Evolutionary conservation across 257 asterid species (phyloP).

Genomic region (Parsonsia alboflavescens): DNA sequence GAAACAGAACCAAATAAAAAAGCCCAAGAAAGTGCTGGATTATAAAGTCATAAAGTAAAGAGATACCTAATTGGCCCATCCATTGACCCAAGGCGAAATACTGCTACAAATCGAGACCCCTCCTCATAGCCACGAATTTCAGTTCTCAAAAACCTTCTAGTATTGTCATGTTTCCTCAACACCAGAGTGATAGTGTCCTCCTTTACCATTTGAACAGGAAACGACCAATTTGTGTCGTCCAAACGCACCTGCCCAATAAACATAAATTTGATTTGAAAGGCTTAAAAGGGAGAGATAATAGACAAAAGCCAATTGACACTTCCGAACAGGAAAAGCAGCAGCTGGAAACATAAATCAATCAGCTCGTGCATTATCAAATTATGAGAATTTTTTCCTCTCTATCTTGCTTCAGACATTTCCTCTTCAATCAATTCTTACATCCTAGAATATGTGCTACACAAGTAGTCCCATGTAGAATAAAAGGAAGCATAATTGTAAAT

Average conservation of each 20-base stretch:
- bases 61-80: slow-evolving; percentile 85
- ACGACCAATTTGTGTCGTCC: slow-evolving; percentile 88
- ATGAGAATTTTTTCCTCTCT: neutral
- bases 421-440: neutral
- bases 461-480: neutral
- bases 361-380: neutral
- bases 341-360: neutral
- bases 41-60: neutral
- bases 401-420: neutral
- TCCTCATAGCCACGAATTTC: slow-evolving; percentile 99
- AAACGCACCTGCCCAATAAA: slow-evolving; percentile 55
- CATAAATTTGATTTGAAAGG: slow-evolving; percentile 5
- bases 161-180: slow-evolving; percentile 60
- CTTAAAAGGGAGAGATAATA: neutral
- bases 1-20: slow-evolving; percentile 1
- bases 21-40: neutral
- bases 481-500: neutral
- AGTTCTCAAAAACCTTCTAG: slow-evolving; percentile 52
- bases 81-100: slow-evolving; percentile 79
- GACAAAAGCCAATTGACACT: neutral
- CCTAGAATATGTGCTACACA: neutral
- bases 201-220: slow-evolving; percentile 77
- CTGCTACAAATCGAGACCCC: slow-evolving; percentile 91
- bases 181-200: slow-evolving; percentile 75
- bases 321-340: neutral